Conservation (phyloP, 345 rosid genomes). For the Bruguiera gymnorhiza region DNA sequence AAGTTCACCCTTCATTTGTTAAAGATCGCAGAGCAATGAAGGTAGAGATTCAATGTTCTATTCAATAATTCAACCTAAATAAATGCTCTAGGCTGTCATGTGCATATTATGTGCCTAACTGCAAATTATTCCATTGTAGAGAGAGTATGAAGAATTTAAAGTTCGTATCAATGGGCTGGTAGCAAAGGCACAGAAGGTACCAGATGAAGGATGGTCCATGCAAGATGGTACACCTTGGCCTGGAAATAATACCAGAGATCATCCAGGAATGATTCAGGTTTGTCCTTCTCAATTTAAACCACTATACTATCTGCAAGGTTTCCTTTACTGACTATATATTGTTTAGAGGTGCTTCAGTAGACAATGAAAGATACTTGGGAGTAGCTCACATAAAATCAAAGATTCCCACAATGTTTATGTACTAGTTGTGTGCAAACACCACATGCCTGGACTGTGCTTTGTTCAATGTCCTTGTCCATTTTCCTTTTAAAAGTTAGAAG, state of each 20-base stretch:
- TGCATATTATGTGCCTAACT: slow-evolving; percentile 1
- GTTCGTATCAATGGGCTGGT: slow-evolving; percentile 57
- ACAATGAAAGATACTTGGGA: neutral
- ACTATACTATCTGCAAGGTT: neutral
- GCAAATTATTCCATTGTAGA: slow-evolving; percentile 31
- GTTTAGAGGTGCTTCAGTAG: neutral
- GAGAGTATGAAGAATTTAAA: slow-evolving; percentile 72
- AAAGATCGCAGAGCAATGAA: slow-evolving; percentile 68
- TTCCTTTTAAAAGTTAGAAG: too few relatives aligned
- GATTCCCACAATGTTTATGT: neutral
- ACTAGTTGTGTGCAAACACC: neutral
- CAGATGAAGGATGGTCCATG: slow-evolving; percentile 73
- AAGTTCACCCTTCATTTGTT: slow-evolving; percentile 54
- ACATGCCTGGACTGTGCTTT: neutral
- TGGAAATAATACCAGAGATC: slow-evolving; percentile 59
- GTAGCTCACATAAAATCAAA: neutral
- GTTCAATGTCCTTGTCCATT: too few relatives aligned
- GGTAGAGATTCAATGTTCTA: slow-evolving; percentile 28
- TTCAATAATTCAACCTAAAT: neutral
- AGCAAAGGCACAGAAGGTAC: slow-evolving; percentile 55
- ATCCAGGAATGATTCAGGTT: slow-evolving; percentile 78
- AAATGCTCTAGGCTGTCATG: neutral
- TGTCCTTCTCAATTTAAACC: neutral
- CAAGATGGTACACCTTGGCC: slow-evolving; percentile 82
- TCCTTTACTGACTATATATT: neutral